phyloP scores from a whole-genome alignment of 805 yeast species.

The Candida ortonii region DNA sequence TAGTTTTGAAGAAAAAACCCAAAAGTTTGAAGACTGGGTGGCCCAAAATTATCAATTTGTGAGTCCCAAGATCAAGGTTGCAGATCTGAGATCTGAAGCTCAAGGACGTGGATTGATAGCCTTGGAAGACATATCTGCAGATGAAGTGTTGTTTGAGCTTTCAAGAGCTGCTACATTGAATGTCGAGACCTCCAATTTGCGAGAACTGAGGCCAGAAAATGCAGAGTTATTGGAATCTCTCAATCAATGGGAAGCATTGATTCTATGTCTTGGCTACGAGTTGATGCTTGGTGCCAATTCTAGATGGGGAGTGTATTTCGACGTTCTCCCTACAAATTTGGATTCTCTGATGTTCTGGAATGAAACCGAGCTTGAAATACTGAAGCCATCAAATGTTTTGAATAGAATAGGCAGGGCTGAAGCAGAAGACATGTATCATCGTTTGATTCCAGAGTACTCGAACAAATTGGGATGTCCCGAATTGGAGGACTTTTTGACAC shows the following conservation, averaged over 20 bases:
- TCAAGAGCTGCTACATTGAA: slow-evolving; percentile 60
- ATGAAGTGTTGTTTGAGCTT: slow-evolving; percentile 65
- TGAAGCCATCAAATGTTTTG: slow-evolving; percentile 70
- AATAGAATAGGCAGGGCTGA: slow-evolving; percentile 67
- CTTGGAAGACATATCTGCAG: slow-evolving; percentile 51
- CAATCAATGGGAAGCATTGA: slow-evolving; percentile 76
- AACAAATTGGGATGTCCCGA: slow-evolving; percentile 35
- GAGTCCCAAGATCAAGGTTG: slow-evolving; percentile 55
- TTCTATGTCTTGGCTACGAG: slow-evolving; percentile 66
- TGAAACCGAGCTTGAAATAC: slow-evolving; percentile 49
- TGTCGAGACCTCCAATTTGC: slow-evolving; percentile 53
- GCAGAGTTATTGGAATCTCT: slow-evolving; percentile 39
- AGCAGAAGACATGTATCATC: slow-evolving; percentile 59
- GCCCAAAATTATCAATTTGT: slow-evolving; percentile 40
- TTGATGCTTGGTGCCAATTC: slow-evolving; percentile 43
- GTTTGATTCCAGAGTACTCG: slow-evolving; percentile 41
- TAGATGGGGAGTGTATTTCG: slow-evolving; percentile 68
- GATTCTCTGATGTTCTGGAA: slow-evolving; percentile 80
- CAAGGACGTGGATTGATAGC: slow-evolving; percentile 86
- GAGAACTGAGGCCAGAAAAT: slow-evolving; percentile 32
- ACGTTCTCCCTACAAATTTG: slow-evolving; percentile 63
- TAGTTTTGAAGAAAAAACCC: slow-evolving; percentile 33
- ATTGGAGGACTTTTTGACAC: slow-evolving; percentile 36
- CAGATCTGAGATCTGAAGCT: slow-evolving; percentile 52
- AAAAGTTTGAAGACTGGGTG: slow-evolving; percentile 46